Evolutionary conservation across 805 yeast genomes (phyloP).

Genomic region (Starmerella khaoyaiensis): DNA sequence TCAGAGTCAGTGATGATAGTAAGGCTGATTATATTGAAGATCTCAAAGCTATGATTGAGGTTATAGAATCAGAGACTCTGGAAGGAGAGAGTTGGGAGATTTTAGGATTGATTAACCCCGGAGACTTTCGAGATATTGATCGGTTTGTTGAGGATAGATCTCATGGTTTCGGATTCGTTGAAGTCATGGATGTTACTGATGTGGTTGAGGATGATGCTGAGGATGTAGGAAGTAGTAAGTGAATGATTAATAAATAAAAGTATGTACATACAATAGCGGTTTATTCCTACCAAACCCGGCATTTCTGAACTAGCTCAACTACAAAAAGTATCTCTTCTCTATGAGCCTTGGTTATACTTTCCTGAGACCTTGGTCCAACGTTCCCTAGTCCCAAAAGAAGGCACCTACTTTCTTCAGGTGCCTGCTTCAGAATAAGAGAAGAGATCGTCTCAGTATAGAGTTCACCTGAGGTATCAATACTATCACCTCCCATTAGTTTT

Average conservation of each 20-base stretch:
- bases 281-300: slow-evolving; percentile 23
- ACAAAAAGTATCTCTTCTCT: slow-evolving; percentile 25
- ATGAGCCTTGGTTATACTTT: slow-evolving; percentile 19
- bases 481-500: slow-evolving; percentile 18
- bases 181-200: slow-evolving; percentile 44
- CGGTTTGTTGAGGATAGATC: slow-evolving; percentile 43
- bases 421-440: slow-evolving; percentile 24
- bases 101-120: slow-evolving; percentile 72
- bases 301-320: slow-evolving; percentile 23
- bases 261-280: too few relatives aligned
- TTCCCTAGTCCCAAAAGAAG: slow-evolving; percentile 27
- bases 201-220: slow-evolving; percentile 6
- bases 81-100: slow-evolving; percentile 38
- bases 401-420: slow-evolving; percentile 25
- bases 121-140: slow-evolving; percentile 58
- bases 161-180: slow-evolving; percentile 52
- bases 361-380: slow-evolving; percentile 19
- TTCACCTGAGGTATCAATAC: slow-evolving; percentile 22
- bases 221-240: too few relatives aligned
- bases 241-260: too few relatives aligned
- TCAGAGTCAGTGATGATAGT: slow-evolving; percentile 43
- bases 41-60: slow-evolving; percentile 33
- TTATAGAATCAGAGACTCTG: slow-evolving; percentile 33
- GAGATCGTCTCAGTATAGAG: slow-evolving; percentile 26
- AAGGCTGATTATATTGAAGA: slow-evolving; percentile 32